Percentiles rank a stretch among this genome's conserved stretches.
These are phyloP conservation scores for Colletotrichum orchidophilum DNA, from an alignment of 2,329 filamentous ascomycete genomes.

Conservation along the genomic window DNA sequence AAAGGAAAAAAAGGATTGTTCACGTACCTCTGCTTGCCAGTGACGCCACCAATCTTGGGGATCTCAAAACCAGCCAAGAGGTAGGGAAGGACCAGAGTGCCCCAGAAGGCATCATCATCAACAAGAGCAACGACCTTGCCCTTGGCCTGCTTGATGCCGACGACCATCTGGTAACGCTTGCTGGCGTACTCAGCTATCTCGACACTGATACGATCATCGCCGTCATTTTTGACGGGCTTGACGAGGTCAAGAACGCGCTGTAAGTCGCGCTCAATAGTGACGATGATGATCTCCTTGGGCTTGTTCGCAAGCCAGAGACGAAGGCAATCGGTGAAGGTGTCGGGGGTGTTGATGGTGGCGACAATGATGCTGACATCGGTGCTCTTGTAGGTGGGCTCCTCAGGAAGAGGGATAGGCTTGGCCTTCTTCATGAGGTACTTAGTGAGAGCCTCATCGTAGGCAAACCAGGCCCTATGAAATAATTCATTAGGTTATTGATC, in stretches of 20 bases:
- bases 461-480: slow-evolving; percentile 6
- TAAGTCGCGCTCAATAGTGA: slow-evolving; percentile 34
- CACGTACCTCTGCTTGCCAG: slow-evolving; percentile 36
- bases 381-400: slow-evolving; percentile 7
- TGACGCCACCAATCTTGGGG: slow-evolving; percentile 36
- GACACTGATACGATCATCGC: slow-evolving; percentile 31
- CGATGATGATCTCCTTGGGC: slow-evolving; percentile 41
- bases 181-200: slow-evolving; percentile 34
- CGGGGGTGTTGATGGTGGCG: slow-evolving; percentile 39
- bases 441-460: slow-evolving; percentile 16
- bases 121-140: slow-evolving; percentile 39
- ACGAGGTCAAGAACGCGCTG: slow-evolving; percentile 22
- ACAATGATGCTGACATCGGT: slow-evolving; percentile 41
- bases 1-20: not conserved
- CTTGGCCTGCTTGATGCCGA: slow-evolving; percentile 35
- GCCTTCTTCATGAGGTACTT: not conserved
- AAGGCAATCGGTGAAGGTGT: slow-evolving; percentile 35
- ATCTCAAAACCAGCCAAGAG: slow-evolving; percentile 41
- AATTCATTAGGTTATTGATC: not conserved
- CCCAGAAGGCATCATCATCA: slow-evolving; percentile 43
- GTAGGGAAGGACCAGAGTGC: slow-evolving; percentile 20
- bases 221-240: not conserved
- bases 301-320: slow-evolving; percentile 36
- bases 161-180: slow-evolving; percentile 40
- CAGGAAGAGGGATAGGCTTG: slow-evolving; percentile 10